Base-by-base conservation (phyloP, 202 grass and related monocot genomes). In the Hordeum pubiflorum region DNA sequence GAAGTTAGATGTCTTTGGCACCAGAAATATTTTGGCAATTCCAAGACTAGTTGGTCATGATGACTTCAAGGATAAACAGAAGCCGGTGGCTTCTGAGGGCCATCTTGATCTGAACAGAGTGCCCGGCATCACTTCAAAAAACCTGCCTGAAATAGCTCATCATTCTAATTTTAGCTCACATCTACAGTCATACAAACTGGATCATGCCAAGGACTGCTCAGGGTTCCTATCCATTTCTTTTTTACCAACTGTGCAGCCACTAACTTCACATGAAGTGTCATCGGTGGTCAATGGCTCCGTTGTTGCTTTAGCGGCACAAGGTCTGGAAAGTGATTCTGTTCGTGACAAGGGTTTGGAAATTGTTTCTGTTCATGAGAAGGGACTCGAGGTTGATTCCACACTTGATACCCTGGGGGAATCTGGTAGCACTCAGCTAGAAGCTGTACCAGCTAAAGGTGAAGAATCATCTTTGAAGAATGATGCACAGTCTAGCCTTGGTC, bases 1-100 rank as follows among this genome's bases (percentile, higher is more conserved):
- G 83, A 96, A 93, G 78, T 82, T 93, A 85, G 90, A 99, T 50
- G 63, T 83, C 24, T 91, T 88, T 50, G 44, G 52, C 52, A 62
- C 62, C 34, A 70, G 21, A 70, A 86, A 54, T 63, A 58, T 85
- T 81, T 60, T 76, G 46, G 17, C 82, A 64, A 46, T 80, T 86
- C 58, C 82, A 1, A 87, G 84, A 63, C 27, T 84, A 68, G 33
- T 78, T 75, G 48, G 32, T 21, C 52, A 62, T 82, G 46, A 79
- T 87, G 82, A 82, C 77, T 71, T 81, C 32, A 94, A 94, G 60
- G 86, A 89, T 75, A 66, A 82, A 81, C 34, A 33, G 21, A 91
- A 69, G 38, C 17, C 55, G 4, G 7, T 74, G 37, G 71, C 72
- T 69, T 48, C 71, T 58, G 81, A 78, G 17, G 63, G 29, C 15